Conservation (phyloP, 192 early-diverging fungal species). For the Phycomyces blakesleeanus region DNA sequence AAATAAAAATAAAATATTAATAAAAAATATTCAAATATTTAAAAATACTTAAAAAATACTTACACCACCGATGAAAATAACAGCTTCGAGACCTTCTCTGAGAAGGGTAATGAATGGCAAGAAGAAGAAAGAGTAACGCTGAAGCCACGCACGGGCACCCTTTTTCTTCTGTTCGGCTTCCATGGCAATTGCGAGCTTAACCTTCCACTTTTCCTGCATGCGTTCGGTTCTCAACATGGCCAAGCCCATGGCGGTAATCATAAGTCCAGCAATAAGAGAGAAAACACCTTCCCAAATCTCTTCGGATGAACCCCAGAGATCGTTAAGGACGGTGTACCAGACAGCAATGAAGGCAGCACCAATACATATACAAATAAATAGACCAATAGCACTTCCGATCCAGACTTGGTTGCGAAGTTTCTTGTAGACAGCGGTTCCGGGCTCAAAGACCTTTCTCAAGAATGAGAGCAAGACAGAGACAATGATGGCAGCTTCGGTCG, state of each 20-base stretch:
- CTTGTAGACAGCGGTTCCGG: conserved; percentile 45
- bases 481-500: conserved; percentile 84
- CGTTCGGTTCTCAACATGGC: conserved; percentile 71
- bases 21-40: too few species aligned
- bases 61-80: conserved; percentile 85
- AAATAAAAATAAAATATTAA: background rate
- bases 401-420: conserved; percentile 68
- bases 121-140: conserved; percentile 69
- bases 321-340: conserved; percentile 58
- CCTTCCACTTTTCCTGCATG: conserved; percentile 70
- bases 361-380: conserved; percentile 64
- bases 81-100: conserved; percentile 85
- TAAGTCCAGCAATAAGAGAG: conserved; percentile 66
- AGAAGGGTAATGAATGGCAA: conserved; percentile 82
- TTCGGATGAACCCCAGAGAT: conserved; percentile 65
- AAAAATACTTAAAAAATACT: conserved; percentile 15
- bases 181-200: conserved; percentile 34
- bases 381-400: conserved; percentile 68
- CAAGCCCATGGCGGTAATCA: conserved; percentile 82
- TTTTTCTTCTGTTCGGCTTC: conserved; percentile 1
- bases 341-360: conserved; percentile 76
- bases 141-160: conserved; percentile 2
- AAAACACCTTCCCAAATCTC: conserved; percentile 87
- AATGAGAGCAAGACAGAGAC: conserved; percentile 84
- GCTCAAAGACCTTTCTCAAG: conserved; percentile 59